Evolutionary conservation across 2,329 filamentous ascomycete genomes (phyloP).

Genomic region (Exophiala bonariae): DNA sequence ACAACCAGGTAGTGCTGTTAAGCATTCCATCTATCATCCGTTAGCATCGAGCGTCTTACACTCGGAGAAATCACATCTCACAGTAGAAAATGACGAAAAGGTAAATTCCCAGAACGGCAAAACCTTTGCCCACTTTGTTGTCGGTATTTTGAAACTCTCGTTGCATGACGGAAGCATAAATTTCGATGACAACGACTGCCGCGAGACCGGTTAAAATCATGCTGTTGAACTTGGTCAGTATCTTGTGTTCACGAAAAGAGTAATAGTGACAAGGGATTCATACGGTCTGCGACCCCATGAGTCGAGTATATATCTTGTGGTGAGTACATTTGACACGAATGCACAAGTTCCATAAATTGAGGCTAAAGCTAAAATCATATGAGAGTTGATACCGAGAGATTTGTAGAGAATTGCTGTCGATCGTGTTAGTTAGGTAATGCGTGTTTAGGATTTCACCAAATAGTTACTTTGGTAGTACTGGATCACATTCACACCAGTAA

Average conservation of each 20-base stretch:
- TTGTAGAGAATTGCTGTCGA: conserved; percentile 74
- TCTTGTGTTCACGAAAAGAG: conserved; percentile 14
- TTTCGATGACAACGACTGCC: conserved; percentile 57
- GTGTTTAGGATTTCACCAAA: conserved; percentile 42
- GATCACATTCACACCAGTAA: conserved; percentile 90
- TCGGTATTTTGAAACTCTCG: conserved; percentile 55
- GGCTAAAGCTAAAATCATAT: conserved; percentile 64
- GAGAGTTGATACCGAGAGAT: conserved; percentile 52
- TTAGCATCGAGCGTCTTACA: conserved; percentile 2
- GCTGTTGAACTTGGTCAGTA: conserved; percentile 29
- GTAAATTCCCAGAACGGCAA: conserved; percentile 61
- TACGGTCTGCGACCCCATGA: conserved; percentile 56
- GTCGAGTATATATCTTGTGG: conserved; percentile 55
- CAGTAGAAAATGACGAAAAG: conserved; percentile 59
- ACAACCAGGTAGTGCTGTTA: conserved; percentile 77
- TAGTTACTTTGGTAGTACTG: conserved; percentile 71
- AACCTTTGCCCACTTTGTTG: conserved; percentile 59
- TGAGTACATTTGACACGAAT: conserved; percentile 71
- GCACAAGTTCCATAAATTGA: conserved; percentile 90
- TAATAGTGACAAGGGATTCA: conserved; percentile 32
- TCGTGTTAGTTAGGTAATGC: conserved; percentile 36
- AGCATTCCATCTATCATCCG: conserved; percentile 15
- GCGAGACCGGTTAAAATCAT: conserved; percentile 57
- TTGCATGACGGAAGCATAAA: conserved; percentile 62
- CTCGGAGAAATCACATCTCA: conserved; percentile 33